Base-by-base conservation (phyloP, 2,329 filamentous ascomycete species). In the Calonectria pteridis region DNA sequence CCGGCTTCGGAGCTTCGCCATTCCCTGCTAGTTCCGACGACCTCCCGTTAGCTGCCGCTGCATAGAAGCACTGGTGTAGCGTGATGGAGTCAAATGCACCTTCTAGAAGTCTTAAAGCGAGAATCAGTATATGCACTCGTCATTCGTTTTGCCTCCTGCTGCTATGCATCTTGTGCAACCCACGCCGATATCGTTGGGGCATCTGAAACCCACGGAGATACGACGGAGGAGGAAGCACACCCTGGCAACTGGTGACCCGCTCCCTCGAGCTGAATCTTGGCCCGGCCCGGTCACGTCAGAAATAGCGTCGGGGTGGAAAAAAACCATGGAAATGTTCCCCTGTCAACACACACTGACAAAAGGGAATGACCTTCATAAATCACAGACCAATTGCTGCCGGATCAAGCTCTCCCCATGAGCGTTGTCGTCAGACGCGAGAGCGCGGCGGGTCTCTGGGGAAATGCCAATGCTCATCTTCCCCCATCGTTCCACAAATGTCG, bases 321-420 rank as follows among this genome's bases (percentile, higher is more conserved):
- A 33, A n/a, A n/a, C n/a, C 37, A 64, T 49, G 33, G 23, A 49
- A 16, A 23, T 46, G 40, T 28, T 29, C 40, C 59, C 59, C 40
- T 46, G 53, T 62, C 66, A 23, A 37, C 29, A 23, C 2, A n/a
- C 40, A 35, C 9, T 26, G 53, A 69, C 46, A 66, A 51, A 51
- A 66, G 20, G 16, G 43, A 66, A 69, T 69, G 67, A 69, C 67
- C 50, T 43, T 29, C 33, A 23, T 14, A 58, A 67, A 67, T 50
- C 33, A 35, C 49, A 40, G 65, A 46, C 65, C 65, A 58, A 58
- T 64, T 64, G 59, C 26, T 20, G 16, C 33, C 35, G 31, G 23
- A 23, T 23, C 65, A 18, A 55, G 51, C 26, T 29, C 23, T n/a
- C 18, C 28, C 31, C 50, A 51, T 26, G 65, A 55, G 65, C 49